Conservation (phyloP, 1,284 basidiomycete species). For the Moesziomyces globuligerus region DNA sequence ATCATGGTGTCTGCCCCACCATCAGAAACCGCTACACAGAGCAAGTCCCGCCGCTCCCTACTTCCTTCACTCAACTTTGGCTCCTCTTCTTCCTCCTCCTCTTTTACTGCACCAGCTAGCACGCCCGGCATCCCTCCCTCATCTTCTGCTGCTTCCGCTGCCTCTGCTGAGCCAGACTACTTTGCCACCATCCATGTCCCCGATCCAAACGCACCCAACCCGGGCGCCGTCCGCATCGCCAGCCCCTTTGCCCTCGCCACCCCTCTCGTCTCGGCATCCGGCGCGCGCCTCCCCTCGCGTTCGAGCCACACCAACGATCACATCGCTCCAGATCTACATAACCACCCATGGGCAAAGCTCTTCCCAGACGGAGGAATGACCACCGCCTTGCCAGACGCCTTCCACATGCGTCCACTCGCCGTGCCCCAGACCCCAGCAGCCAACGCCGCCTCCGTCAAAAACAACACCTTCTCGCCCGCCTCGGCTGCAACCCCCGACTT, state of each 20-base stretch:
- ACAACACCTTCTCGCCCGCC: conserved; percentile 5
- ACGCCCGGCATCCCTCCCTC: conserved; percentile 9
- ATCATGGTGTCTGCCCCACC: conserved; percentile 35
- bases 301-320: not conserved
- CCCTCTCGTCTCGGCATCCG: conserved; percentile 26
- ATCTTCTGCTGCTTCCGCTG: conserved; percentile 8
- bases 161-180: conserved; percentile 33
- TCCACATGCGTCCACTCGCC: conserved; percentile 18
- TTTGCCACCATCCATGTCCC: conserved; percentile 41
- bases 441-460: conserved; percentile 9
- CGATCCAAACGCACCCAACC: conserved; percentile 11
- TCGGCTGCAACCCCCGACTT: conserved; percentile 9
- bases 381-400: conserved; percentile 39
- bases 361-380: conserved; percentile 46
- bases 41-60: conserved; percentile 28
- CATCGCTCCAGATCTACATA: conserved; percentile 11
- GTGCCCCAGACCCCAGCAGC: conserved; percentile 43
- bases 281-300: conserved; percentile 12
- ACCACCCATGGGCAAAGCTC: conserved; percentile 46
- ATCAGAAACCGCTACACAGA: conserved; percentile 26
- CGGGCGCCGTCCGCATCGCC: conserved; percentile 29
- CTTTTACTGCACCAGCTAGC: conserved; percentile 6
- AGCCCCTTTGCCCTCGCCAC: conserved; percentile 43
- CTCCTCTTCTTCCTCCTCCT: conserved; percentile 16
- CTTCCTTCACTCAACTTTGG: conserved; percentile 35